These are phyloP conservation scores for Candida krabiensis DNA, from an alignment of 805 yeast genomes.

Conservation along the genomic window DNA sequence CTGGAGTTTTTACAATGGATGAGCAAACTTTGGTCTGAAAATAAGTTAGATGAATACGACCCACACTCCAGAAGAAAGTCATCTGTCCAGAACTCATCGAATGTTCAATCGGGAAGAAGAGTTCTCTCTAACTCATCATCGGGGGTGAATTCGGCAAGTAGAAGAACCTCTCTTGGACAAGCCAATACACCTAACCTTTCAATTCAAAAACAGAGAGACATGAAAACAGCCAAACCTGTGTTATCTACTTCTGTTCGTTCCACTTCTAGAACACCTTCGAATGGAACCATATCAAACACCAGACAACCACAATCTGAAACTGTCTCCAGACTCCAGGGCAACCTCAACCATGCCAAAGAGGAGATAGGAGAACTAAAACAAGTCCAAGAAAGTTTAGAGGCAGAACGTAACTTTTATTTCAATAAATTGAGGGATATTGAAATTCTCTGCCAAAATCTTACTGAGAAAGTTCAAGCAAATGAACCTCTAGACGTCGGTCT, in stretches of 20 bases:
- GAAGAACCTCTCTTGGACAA: conserved; percentile 21
- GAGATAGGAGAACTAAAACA: conserved; percentile 59
- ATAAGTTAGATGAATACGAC: conserved; percentile 73
- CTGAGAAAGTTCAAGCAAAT: conserved; percentile 44
- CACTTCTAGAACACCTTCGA: conserved; percentile 11
- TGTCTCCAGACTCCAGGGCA: conserved; percentile 34
- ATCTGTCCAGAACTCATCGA: conserved; percentile 6
- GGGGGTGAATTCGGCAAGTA: conserved; percentile 15
- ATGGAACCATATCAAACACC: conserved; percentile 1
- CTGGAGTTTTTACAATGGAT: conserved; percentile 94
- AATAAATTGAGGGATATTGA: conserved; percentile 88
- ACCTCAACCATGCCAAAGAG: conserved; percentile 47
- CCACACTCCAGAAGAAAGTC: conserved; percentile 56
- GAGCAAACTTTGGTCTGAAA: conserved; percentile 76
- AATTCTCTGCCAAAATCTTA: conserved; percentile 65
- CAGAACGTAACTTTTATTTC: conserved; percentile 89
- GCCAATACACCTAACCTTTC: conserved; percentile 1
- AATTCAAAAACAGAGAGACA: conserved; percentile 13
- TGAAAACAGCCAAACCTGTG: conserved; percentile 6
- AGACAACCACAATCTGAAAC: too few relatives aligned
- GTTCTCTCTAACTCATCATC: conserved; percentile 15
- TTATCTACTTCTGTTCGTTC: conserved; percentile 7
- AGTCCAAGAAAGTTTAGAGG: conserved; percentile 65
- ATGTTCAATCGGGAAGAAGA: conserved; percentile 16
- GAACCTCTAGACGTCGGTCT: conserved; percentile 26